phyloP scores from a whole-genome alignment of 1,284 basidiomycete species.

The Lentinula novae-zelandiae region DNA sequence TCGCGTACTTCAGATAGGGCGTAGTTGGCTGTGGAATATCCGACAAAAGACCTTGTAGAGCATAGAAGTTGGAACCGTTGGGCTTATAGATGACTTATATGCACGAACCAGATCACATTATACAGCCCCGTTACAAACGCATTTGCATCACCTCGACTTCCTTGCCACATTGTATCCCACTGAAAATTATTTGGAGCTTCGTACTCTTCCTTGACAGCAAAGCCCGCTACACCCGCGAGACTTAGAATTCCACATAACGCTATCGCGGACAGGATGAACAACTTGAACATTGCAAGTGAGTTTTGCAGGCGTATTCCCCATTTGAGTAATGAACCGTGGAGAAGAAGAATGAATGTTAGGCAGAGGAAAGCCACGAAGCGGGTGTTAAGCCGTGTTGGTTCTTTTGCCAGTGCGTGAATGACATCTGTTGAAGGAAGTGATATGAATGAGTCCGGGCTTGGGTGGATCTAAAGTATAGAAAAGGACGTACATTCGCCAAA shows the following conservation, averaged over 20 bases:
- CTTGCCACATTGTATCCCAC: slow-evolving; percentile 55
- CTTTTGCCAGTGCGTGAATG: slow-evolving; percentile 42
- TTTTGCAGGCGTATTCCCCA: slow-evolving; percentile 68
- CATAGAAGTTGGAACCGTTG: background rate
- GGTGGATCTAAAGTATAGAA: background rate
- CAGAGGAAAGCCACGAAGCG: slow-evolving; percentile 52
- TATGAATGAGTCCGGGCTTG: background rate
- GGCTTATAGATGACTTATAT: too few species aligned
- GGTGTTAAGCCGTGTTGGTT: slow-evolving; percentile 43
- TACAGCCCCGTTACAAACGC: slow-evolving; percentile 61
- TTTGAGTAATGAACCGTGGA: slow-evolving; percentile 54
- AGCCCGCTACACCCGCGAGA: slow-evolving; percentile 34
- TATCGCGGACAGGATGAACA: slow-evolving; percentile 54
- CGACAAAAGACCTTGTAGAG: slow-evolving; percentile 57
- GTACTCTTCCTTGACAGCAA: slow-evolving; percentile 30
- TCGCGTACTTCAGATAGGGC: slow-evolving; percentile 65
- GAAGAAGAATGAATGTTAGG: slow-evolving; percentile 50
- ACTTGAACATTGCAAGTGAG: slow-evolving; percentile 59
- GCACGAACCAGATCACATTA: slow-evolving; percentile 57
- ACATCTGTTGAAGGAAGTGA: slow-evolving; percentile 37
- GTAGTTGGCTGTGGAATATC: slow-evolving; percentile 71
- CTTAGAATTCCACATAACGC: slow-evolving; percentile 59
- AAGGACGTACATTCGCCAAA: slow-evolving; percentile 60
- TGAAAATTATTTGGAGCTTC: slow-evolving; percentile 46
- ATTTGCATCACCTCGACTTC: slow-evolving; percentile 42